Evolutionary conservation across 768 basidiomycete species (phyloP).

Genomic region (Naganishia kalamii): DNA sequence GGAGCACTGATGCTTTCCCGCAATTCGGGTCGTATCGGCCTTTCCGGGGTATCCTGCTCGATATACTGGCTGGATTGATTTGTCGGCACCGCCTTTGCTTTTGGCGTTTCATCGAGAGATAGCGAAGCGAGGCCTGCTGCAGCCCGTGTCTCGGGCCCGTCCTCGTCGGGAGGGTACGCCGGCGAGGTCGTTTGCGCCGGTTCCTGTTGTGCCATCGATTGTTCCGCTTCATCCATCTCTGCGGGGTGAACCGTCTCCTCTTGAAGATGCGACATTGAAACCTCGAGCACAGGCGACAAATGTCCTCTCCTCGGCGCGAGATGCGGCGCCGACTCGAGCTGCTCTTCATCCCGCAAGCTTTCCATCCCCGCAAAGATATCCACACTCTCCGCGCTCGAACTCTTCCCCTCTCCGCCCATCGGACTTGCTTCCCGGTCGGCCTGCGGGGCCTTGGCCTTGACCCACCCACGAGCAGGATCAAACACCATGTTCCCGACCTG

Average conservation of each 20-base stretch:
- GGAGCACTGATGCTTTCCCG: constrained; percentile 2
- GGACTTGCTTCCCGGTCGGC: background rate
- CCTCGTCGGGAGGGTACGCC: too few relatives aligned
- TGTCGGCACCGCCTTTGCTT: background rate
- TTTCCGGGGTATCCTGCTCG: background rate
- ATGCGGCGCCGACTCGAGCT: background rate
- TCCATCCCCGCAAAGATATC: constrained; percentile 92
- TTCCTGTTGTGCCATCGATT: too few relatives aligned
- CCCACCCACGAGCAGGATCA: constrained; percentile 52
- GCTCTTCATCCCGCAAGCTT: constrained; percentile 62
- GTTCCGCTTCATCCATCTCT: too few relatives aligned
- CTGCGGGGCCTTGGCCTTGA: background rate
- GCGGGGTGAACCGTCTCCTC: background rate
- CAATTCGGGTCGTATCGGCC: background rate
- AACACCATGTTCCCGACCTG: constrained; percentile 81
- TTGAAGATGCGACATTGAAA: constrained; percentile 1
- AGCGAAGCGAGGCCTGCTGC: too few relatives aligned
- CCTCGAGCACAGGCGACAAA: background rate
- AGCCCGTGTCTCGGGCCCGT: too few relatives aligned
- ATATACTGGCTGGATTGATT: background rate
- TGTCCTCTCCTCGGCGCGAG: background rate
- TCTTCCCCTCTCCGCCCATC: background rate
- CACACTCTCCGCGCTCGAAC: constrained; percentile 39
- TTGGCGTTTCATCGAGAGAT: too few relatives aligned
- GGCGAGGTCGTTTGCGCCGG: too few relatives aligned